Evolutionary conservation across 371 early-diverging fungal species (phyloP), one percentile per base, ranked within the genome.

Genomic region (Phascolomyces articulosus): DNA sequence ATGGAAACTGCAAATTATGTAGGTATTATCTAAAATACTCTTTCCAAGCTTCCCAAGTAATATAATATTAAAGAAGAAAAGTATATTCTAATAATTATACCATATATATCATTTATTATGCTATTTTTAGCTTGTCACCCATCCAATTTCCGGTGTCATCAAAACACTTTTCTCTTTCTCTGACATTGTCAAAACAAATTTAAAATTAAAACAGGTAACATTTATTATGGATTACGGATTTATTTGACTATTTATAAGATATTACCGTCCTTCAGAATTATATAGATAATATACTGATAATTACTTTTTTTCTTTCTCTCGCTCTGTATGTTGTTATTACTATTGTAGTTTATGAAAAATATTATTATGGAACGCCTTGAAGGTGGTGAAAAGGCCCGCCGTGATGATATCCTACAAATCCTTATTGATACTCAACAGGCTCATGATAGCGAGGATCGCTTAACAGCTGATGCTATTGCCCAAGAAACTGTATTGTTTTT

Each of bases 351-450:
- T 15, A 69, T 79, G 69, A 62, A 15, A 44, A 48, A 64, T 0
- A 38, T 74, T n/a, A 79, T 79, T 54, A 38, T 69, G 7, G 66
- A 66, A 4, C 77, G 80, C 13, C 27, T 71, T 21, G 24, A 51
- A 11, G 58, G 60, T 21, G 60, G 61, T 21, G 59, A 58, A 40
- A 21, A n/a, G 10, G 58, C 54, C 15, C 29, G 71, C 4, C 74
- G 80, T 16, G 60, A 74, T 38, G 80, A 79, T 61, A 79, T 79
- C 47, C 70, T 79, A 1, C 77, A 79, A 28, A 70, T 65, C 34
- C 60, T 79, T 29, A 74, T 79, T 23, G 71, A 77, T 21, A 62
- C 66, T 2, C 67, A 74, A 47, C 40, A 66, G 16, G 64, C 74
- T 2, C 38, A 67, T 3, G 59, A 69, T 21, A 44, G 24, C 15